Evolutionary conservation across 805 yeast species (phyloP).

Genomic region (Cyberlindnera bimundalis): DNA sequence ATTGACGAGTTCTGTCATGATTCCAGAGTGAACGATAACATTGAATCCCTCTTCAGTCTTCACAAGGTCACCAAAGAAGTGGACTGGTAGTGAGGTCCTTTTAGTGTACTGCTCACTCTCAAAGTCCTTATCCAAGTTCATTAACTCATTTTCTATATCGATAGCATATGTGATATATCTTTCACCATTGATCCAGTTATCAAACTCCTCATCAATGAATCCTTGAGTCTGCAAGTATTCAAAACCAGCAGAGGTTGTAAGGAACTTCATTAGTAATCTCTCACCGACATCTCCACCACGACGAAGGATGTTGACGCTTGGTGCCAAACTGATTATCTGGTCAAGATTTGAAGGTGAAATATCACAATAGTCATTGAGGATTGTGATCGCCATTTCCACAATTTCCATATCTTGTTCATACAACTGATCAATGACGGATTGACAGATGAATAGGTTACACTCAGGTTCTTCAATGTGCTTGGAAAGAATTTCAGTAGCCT

Average conservation of each 20-base stretch:
- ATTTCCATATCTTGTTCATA: conserved; percentile 63
- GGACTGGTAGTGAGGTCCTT: conserved; percentile 43
- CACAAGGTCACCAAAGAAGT: conserved; percentile 77
- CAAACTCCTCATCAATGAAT: conserved; percentile 63
- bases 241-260: conserved; percentile 70
- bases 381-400: conserved; percentile 51
- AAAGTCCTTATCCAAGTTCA: conserved; percentile 20
- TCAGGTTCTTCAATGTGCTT: conserved; percentile 34
- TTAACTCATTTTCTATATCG: conserved; percentile 42
- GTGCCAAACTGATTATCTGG: conserved; percentile 49
- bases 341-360: conserved; percentile 47
- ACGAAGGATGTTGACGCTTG: conserved; percentile 42
- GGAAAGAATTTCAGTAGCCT: conserved; percentile 54
- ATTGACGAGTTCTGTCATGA: conserved; percentile 38
- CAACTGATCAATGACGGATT: conserved; percentile 58
- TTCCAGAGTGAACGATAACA: conserved; percentile 50
- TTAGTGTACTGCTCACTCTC: conserved; percentile 9
- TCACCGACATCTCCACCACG: conserved; percentile 33
- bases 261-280: conserved; percentile 56
- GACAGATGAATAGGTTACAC: conserved; percentile 41
- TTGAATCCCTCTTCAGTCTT: conserved; percentile 78
- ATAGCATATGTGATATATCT: conserved; percentile 43
- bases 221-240: conserved; percentile 55
- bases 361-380: conserved; percentile 50
- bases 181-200: conserved; percentile 55